phyloP scores from a whole-genome alignment of 2,329 filamentous ascomycete species.

The Arthrobotrys iridis region DNA sequence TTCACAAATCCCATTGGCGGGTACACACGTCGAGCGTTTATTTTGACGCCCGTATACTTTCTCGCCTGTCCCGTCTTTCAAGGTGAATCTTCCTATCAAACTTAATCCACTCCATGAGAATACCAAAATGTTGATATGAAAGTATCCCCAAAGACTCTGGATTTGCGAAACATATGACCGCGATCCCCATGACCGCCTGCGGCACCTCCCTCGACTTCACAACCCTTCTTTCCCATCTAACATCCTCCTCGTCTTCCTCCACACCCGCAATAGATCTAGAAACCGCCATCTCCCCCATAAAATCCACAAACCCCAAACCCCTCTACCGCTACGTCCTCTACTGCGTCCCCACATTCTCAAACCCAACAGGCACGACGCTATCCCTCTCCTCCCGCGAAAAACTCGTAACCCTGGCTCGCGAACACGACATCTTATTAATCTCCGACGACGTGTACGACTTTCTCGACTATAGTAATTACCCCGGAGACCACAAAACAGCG shows the following conservation, averaged over 20 bases:
- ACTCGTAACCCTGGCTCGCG: conserved; percentile 79
- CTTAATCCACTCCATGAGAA: background rate
- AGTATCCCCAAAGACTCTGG: conserved; percentile 19
- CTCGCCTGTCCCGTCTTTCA: conserved; percentile 57
- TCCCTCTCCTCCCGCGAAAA: conserved; percentile 72
- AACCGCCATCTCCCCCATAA: conserved; percentile 18
- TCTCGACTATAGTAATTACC: conserved; percentile 63
- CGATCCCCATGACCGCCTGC: conserved; percentile 66
- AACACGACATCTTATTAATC: conserved; percentile 82
- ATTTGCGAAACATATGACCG: conserved; percentile 49
- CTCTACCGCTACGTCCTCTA: conserved; percentile 90
- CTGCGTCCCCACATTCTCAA: conserved; percentile 85
- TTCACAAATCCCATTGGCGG: conserved; percentile 56
- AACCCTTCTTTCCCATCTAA: conserved; percentile 88
- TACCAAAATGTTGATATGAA: background rate
- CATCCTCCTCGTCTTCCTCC: conserved; percentile 61
- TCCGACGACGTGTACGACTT: conserved; percentile 95
- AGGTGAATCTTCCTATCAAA: conserved; percentile 25
- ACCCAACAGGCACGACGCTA: conserved; percentile 87
- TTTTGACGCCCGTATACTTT: conserved; percentile 58
- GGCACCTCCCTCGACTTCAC: conserved; percentile 99
- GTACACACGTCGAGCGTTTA: conserved; percentile 57
- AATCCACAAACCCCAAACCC: conserved; percentile 51
- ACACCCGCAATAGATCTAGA: conserved; percentile 17
- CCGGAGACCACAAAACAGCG: conserved; percentile 4